Percentiles rank a stretch among this genome's conserved stretches.
These are phyloP conservation scores for Cavenderia fasciculata DNA, from an alignment of 78 protist species.

Conservation along the genomic window DNA sequence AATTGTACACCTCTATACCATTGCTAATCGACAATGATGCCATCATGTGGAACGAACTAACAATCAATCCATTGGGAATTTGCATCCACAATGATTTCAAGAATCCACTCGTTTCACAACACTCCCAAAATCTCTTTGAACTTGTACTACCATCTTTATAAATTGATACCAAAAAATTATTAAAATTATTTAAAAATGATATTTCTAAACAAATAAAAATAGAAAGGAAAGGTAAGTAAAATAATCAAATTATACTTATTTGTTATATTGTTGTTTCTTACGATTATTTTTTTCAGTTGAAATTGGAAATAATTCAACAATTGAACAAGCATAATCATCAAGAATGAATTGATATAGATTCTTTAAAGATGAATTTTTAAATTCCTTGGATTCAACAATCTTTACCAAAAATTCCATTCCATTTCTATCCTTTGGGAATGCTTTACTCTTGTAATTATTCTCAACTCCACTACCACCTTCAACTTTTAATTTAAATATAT, in stretches of 20 bases:
- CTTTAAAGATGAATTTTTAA: neutral
- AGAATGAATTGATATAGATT: neutral
- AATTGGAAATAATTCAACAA: slow-evolving; percentile 4
- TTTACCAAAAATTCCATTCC: neutral
- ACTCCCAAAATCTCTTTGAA: slow-evolving; percentile 56
- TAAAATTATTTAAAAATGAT: slow-evolving; percentile 36
- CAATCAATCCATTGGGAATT: slow-evolving; percentile 19
- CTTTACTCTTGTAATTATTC: neutral
- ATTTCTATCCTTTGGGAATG: neutral
- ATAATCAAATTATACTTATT: neutral
- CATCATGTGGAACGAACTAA: slow-evolving; percentile 51
- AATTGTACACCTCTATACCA: slow-evolving; percentile 47
- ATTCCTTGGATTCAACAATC: slow-evolving; percentile 19
- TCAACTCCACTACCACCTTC: neutral
- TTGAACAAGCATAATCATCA: slow-evolving; percentile 13
- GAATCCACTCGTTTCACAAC: neutral
- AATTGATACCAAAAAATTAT: slow-evolving; percentile 4
- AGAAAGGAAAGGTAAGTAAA: neutral
- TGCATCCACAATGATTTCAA: slow-evolving; percentile 19
- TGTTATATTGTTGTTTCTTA: neutral
- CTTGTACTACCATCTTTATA: neutral
- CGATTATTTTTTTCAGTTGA: too few relatives aligned
- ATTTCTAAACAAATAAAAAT: slow-evolving; percentile 6
- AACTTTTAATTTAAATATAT: neutral
- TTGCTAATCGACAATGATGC: slow-evolving; percentile 25